phyloP scores from a whole-genome alignment of 805 yeast genomes.

The Saccharomycopsis javanensis region DNA sequence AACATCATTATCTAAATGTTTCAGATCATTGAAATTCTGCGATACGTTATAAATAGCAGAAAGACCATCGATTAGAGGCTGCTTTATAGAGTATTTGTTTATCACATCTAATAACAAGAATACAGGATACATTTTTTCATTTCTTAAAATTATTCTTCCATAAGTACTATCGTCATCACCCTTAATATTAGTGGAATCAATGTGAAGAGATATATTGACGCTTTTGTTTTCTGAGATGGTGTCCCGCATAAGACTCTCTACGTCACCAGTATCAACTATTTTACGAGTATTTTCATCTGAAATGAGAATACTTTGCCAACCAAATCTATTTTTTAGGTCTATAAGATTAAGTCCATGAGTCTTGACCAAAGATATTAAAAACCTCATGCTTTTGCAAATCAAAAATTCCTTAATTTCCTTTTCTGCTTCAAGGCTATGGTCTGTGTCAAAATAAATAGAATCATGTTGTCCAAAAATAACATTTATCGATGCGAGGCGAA shows the following conservation, averaged over 20 bases:
- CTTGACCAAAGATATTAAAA: not conserved
- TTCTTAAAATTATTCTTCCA: not conserved
- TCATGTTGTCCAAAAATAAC: not conserved
- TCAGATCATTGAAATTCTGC: not conserved
- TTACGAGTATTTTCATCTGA: not conserved
- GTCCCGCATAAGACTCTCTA: not conserved
- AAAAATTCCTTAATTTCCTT: not conserved
- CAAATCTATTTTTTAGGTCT: not conserved
- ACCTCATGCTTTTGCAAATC: not conserved
- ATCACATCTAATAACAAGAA: not conserved
- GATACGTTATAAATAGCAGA: not conserved
- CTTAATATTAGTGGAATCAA: not conserved
- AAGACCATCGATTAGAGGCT: not conserved
- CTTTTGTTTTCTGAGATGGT: not conserved
- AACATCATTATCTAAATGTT: not conserved
- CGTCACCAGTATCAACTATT: not conserved
- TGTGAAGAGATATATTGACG: not conserved
- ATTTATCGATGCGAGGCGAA: not conserved
- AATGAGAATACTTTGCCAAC: not conserved
- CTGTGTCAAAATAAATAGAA: not conserved
- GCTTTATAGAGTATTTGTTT: not conserved
- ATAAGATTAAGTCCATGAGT: not conserved
- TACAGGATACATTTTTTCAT: not conserved
- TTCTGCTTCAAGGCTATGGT: not conserved
- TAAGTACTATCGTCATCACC: not conserved